Base-by-base conservation (phyloP, 2,329 filamentous ascomycete genomes). In the Trichothecium sympodiale region DNA sequence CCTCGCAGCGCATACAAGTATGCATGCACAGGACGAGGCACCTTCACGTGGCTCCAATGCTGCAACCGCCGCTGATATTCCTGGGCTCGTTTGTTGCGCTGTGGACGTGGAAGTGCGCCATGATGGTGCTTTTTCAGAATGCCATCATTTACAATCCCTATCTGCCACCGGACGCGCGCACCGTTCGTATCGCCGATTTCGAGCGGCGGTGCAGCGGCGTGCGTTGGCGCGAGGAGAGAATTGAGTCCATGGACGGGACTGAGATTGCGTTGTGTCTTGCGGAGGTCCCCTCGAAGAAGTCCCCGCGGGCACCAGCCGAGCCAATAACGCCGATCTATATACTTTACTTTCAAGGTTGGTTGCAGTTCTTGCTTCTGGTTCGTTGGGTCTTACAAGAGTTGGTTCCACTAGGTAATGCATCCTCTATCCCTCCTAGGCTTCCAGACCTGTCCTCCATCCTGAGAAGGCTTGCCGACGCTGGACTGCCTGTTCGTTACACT, bases 121-220 rank as follows among this genome's bases (percentile, higher is more conserved):
- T 85, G 76, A 74, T 87, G 60, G 65, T 89, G 18, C 46, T 82
- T 4, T 82, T 87, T 51, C 83, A 88, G 57, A 84, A 88, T 50
- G 80, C 80, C 51, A 84, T 88, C 50, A 81, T 88, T 40, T 88
- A 87, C 57, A 85, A 86, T 62, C 80, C 83, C 0, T 80, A 79
- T 31, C 58, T 87, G 34, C 81, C 82, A 14, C 82, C 82, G 3
- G 80, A 80, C 48, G 67, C 82, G 0, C 69, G 81, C 13, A 65
- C 69, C 17, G 79, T 87, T 59, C 75, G 60, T 38, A 78, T 88
- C 27, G 59, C 61, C 3, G 74, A 82, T 46, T 86, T 83, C 50
- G 61, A 61, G 17, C 52, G 54, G 4, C 63, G 70, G 27, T 84
- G 78, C 43, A 61, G 59, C 17, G 75, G 74, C 1, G 62, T 87